Evolutionary conservation across 2,329 filamentous ascomycete species (phyloP).

Genomic region (Fusarium austroafricanum): DNA sequence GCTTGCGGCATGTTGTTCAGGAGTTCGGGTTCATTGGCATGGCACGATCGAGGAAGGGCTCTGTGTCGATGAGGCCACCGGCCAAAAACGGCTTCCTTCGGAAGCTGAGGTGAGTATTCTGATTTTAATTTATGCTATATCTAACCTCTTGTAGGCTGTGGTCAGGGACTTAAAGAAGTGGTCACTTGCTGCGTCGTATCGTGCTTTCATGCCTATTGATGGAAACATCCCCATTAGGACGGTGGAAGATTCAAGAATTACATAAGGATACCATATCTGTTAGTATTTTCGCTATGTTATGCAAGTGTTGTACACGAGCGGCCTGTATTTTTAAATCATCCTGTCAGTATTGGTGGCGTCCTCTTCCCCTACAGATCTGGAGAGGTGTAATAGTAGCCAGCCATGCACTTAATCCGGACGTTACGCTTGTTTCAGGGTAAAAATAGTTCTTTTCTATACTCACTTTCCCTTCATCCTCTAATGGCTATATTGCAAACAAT

Average conservation of each 20-base stretch:
- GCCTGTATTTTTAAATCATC: neutral
- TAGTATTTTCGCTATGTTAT: neutral
- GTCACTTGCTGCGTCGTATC: slow-evolving; percentile 27
- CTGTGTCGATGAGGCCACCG: neutral
- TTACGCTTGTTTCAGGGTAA: no score
- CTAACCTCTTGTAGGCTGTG: neutral
- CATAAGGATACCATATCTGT: neutral
- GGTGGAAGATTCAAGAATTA: neutral
- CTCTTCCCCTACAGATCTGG: neutral
- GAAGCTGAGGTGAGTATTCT: slow-evolving; percentile 13
- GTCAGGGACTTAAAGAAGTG: slow-evolving; percentile 6
- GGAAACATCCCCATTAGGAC: slow-evolving; percentile 26
- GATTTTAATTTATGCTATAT: no score
- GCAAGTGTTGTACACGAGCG: neutral
- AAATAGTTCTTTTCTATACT: no score
- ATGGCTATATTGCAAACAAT: no score
- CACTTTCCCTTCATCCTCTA: no score
- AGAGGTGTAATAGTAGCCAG: neutral
- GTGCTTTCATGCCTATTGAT: slow-evolving; percentile 18
- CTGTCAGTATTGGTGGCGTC: no score
- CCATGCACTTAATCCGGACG: no score
- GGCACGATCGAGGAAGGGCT: slow-evolving; percentile 10
- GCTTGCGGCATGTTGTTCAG: slow-evolving; percentile 10
- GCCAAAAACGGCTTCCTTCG: neutral
- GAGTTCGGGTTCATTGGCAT: neutral